Evolutionary conservation across 2,329 filamentous ascomycete genomes (phyloP).

Genomic region (Ploettnerulaceae sp.): DNA sequence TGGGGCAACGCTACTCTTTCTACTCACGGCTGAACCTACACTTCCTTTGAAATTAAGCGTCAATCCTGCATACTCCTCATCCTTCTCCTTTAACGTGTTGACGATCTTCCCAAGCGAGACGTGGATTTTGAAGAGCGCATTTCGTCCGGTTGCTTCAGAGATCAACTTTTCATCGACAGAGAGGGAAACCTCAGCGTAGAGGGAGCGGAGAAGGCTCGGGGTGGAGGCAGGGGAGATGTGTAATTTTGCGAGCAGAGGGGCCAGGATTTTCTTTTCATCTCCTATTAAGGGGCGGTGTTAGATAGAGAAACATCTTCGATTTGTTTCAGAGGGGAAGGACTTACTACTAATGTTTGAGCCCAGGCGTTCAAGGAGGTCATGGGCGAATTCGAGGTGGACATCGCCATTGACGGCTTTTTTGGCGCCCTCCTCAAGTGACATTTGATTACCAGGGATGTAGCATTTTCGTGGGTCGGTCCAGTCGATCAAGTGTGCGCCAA

Average conservation of each 20-base stretch:
- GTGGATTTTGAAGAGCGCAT: slow-evolving; percentile 64
- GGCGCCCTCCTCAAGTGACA: slow-evolving; percentile 47
- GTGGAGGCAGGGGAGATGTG: slow-evolving; percentile 66
- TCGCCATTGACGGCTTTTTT: slow-evolving; percentile 67
- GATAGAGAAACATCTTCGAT: neutral
- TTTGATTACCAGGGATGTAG: slow-evolving; percentile 45
- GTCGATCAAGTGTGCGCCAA: slow-evolving; percentile 80
- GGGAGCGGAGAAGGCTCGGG: slow-evolving; percentile 51
- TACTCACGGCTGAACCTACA: slow-evolving; percentile 21
- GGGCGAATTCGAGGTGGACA: slow-evolving; percentile 74
- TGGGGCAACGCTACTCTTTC: slow-evolving; percentile 14
- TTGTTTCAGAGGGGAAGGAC: slow-evolving; percentile 28
- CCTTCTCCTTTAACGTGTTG: slow-evolving; percentile 48
- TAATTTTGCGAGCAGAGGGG: slow-evolving; percentile 75
- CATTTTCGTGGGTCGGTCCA: slow-evolving; percentile 92
- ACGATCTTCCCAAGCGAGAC: slow-evolving; percentile 64
- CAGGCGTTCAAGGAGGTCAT: slow-evolving; percentile 70
- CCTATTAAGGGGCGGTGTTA: slow-evolving; percentile 44
- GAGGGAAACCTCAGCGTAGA: slow-evolving; percentile 54
- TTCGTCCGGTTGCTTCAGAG: slow-evolving; percentile 56
- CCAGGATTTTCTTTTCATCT: slow-evolving; percentile 80
- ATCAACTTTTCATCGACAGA: slow-evolving; percentile 59
- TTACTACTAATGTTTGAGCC: slow-evolving; percentile 62
- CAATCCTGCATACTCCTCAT: slow-evolving; percentile 8
- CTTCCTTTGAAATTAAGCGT: slow-evolving; percentile 24